Evolutionary conservation across 768 basidiomycete species (phyloP).

Genomic region (Termitomyces sp.): DNA sequence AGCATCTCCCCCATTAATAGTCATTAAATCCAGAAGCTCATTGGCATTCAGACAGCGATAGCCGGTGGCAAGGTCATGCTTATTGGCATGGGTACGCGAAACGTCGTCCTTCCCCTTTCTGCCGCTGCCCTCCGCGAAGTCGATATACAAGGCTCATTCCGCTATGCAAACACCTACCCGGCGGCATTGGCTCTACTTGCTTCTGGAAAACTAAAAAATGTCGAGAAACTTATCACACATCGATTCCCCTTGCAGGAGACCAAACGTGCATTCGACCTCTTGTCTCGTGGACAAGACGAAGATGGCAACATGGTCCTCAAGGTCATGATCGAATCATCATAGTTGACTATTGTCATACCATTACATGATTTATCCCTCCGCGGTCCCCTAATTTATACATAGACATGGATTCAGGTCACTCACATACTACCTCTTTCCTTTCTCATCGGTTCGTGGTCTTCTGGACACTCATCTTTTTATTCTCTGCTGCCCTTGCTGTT

Average conservation of each 20-base stretch:
- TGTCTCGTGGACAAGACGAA: conserved; percentile 73
- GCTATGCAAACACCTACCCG: conserved; percentile 87
- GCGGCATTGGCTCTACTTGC: conserved; percentile 76
- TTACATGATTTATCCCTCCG: neutral
- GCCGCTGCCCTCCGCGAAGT: conserved; percentile 84
- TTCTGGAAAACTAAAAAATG: conserved; percentile 56
- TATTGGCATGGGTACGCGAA: conserved; percentile 92
- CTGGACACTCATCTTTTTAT: neutral
- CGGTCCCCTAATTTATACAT: neutral
- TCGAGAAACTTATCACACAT: conserved; percentile 77
- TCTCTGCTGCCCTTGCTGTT: neutral
- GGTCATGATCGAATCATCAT: conserved; percentile 65
- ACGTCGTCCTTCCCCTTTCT: conserved; percentile 77
- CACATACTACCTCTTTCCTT: neutral
- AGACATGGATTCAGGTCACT: conserved; percentile 5
- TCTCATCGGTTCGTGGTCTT: neutral
- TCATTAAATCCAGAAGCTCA: conserved; percentile 5
- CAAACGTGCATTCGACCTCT: conserved; percentile 74
- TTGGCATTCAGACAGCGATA: conserved; percentile 55
- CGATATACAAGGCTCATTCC: conserved; percentile 88
- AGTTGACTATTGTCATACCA: neutral
- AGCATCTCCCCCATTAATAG: conserved; percentile 27
- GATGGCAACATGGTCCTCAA: conserved; percentile 83
- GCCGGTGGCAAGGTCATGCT: conserved; percentile 89
- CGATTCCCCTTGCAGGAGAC: conserved; percentile 62